Conservation (phyloP, 768 basidiomycete genomes). For the Termitomyces sp. region DNA sequence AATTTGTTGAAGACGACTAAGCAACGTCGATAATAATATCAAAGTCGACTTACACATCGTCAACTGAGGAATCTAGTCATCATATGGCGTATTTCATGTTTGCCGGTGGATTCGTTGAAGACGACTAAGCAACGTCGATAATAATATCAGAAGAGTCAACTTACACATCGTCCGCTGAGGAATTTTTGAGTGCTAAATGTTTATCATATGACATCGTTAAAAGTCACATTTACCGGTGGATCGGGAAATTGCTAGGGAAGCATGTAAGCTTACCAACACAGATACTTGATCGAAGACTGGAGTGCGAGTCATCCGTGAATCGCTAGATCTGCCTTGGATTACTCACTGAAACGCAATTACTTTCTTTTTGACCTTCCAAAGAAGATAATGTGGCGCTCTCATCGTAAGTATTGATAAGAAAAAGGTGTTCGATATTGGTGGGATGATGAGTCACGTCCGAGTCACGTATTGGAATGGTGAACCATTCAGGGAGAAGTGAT, state of each 20-base stretch:
- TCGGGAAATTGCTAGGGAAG: neutral
- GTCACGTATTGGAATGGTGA: neutral
- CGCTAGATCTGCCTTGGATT: neutral
- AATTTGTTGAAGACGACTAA: neutral
- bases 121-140: too few species aligned
- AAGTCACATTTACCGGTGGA: neutral
- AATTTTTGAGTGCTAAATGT: neutral
- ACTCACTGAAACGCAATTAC: neutral
- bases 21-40: neutral
- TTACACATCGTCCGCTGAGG: too few species aligned
- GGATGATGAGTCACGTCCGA: neutral
- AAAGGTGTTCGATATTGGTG: neutral
- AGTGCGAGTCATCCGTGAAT: too few species aligned
- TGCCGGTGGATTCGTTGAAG: neutral
- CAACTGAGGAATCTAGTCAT: neutral
- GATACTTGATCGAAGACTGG: neutral
- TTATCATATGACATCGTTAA: neutral
- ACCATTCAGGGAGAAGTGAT: too few species aligned
- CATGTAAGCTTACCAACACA: neutral
- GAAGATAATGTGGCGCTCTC: neutral
- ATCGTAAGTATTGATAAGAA: neutral
- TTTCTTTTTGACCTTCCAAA: too few species aligned
- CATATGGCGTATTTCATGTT: too few species aligned
- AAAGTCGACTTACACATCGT: neutral
- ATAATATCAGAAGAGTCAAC: too few species aligned